Evolutionary conservation across 305 asterid genomes (phyloP), one percentile per base, ranked within the genome.

Genomic region (Caryopteris hybrid): DNA sequence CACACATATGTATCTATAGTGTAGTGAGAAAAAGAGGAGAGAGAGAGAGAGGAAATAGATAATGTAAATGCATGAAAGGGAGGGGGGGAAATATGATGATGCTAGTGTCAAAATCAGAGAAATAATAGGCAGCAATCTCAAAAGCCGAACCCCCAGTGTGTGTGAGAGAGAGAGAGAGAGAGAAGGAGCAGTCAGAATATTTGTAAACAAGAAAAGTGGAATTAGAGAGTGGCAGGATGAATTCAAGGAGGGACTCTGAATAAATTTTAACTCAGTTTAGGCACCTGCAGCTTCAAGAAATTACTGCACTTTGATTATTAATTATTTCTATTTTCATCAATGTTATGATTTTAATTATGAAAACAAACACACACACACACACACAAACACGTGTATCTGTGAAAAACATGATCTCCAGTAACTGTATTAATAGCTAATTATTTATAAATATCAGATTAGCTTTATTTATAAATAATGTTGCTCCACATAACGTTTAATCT

Each of bases 61-160:
- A 67, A 36, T 54, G 59, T 59, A 68, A 66, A 66, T 71, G 77
- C 69, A 62, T 29, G 78, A 66, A 57, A 66, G 38, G 69, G 33
- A n/a, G n/a, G 52, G 42, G 69, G 34, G 52, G 6, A 23, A 48
- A 60, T 39, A 66, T 78, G 74, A 70, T 70, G 71, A 73, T 80
- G 72, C 50, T 73, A 74, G 80, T 80, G 85, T 84, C 88, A 76
- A 83, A 69, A 84, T 82, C 92, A 84, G 78, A 77, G 74, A 78
- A 78, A 78, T n/a, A 79, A 63, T 68, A 60, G 63, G 72, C 74
- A 77, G 69, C 77, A 77, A 71, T 77, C 88, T 81, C 80, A 76
- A 83, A 83, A 79, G 81, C 72, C 56, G 86, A 79, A 74, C 84
- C 74, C 53, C 31, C 8, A 7, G 14, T 20, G 55, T 50, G 64